phyloP scores from a whole-genome alignment of 2,329 filamentous ascomycete species.

The Mycosphaerella sp. region DNA sequence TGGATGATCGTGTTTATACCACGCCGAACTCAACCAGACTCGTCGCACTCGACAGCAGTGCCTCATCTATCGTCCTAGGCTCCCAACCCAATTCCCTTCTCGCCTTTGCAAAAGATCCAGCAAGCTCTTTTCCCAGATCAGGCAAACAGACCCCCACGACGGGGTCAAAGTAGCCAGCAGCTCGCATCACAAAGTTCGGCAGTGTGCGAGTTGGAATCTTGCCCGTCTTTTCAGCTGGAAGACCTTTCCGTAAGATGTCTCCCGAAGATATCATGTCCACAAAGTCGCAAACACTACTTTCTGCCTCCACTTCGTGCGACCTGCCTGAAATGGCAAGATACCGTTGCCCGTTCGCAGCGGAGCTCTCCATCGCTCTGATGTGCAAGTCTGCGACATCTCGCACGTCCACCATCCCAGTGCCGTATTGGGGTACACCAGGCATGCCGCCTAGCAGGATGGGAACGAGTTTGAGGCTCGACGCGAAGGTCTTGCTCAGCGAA shows the following conservation, averaged over 20 bases:
- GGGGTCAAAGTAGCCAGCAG: constrained; percentile 20
- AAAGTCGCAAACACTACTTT: constrained; percentile 14
- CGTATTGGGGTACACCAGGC: constrained; percentile 17
- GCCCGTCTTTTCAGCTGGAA: constrained; percentile 16
- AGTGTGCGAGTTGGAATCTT: constrained; percentile 17
- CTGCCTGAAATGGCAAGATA: constrained; percentile 15
- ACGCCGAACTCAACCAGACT: constrained; percentile 19
- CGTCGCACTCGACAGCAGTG: constrained; percentile 15
- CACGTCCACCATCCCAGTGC: constrained; percentile 17
- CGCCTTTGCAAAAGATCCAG: constrained; percentile 17
- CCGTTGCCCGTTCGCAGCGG: constrained; percentile 12
- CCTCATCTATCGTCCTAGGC: constrained; percentile 16
- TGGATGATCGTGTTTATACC: constrained; percentile 1
- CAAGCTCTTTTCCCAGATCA: constrained; percentile 19
- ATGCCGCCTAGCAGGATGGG: constrained; percentile 13
- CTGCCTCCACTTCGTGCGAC: neutral
- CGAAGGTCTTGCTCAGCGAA: constrained; percentile 13
- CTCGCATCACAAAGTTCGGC: constrained; percentile 21
- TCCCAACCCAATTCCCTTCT: constrained; percentile 16
- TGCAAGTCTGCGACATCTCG: constrained; percentile 15
- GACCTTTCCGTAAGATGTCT: constrained; percentile 13
- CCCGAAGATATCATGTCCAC: constrained; percentile 14
- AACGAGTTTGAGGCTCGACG: constrained; percentile 17
- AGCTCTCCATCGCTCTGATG: constrained; percentile 10
- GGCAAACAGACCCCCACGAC: constrained; percentile 20